Percentiles rank a stretch among this genome's conserved stretches.
Conservation (phyloP, 768 basidiomycete species). For the Dentipellis sp. region DNA sequence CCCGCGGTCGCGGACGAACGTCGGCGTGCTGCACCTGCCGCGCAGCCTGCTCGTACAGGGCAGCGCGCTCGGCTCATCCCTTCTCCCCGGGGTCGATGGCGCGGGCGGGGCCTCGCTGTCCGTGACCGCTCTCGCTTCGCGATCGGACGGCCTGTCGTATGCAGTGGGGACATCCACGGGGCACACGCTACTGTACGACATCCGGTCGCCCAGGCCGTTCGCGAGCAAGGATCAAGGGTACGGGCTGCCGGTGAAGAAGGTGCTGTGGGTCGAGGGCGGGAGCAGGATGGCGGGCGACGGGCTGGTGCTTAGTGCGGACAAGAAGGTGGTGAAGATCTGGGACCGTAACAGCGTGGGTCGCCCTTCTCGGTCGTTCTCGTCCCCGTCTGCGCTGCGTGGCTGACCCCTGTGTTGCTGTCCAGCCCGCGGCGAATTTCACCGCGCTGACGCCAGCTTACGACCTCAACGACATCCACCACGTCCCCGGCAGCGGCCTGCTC, state of each 20-base stretch:
- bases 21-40: constrained; percentile 63
- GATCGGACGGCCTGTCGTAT: constrained; percentile 84
- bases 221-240: constrained; percentile 96
- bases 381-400: background rate
- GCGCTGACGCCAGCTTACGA: constrained; percentile 89
- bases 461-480: constrained; percentile 84
- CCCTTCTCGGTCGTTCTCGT: constrained; percentile 29
- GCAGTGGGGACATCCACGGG: constrained; percentile 94
- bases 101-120: constrained; percentile 30
- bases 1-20: constrained; percentile 68
- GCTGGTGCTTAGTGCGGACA: constrained; percentile 86
- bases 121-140: constrained; percentile 79
- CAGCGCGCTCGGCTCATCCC: constrained; percentile 21
- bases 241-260: constrained; percentile 77
- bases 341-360: constrained; percentile 67
- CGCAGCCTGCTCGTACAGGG: constrained; percentile 38
- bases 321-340: constrained; percentile 98
- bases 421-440: constrained; percentile 82
- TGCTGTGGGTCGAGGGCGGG: constrained; percentile 87
- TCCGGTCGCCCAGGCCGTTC: constrained; percentile 75
- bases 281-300: constrained; percentile 78
- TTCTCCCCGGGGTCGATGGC: constrained; percentile 29
- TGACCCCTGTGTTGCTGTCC: constrained; percentile 1
- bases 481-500: constrained; percentile 82
- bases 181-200: constrained; percentile 89